A percentile compares a stretch with the other conserved stretches of the same genome.
Evolutionary conservation across 768 basidiomycete species (phyloP).

Genomic region (Mycena albidolilacea): DNA sequence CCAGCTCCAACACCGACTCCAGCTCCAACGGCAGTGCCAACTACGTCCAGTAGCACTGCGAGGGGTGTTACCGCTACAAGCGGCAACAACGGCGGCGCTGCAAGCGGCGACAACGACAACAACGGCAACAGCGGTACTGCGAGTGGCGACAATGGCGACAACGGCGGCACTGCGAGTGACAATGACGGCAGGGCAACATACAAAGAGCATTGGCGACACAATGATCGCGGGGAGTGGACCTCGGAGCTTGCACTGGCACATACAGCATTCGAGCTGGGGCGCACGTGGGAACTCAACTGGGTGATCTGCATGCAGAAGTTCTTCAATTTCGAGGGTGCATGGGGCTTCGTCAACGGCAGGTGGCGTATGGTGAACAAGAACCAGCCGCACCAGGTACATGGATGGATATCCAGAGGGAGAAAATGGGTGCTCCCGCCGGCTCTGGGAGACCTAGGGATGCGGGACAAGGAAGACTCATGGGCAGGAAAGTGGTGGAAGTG

Average conservation of each 20-base stretch:
- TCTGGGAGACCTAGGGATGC: background rate
- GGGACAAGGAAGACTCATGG: background rate
- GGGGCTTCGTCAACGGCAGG: background rate
- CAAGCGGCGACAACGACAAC: too few relatives aligned
- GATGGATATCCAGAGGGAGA: background rate
- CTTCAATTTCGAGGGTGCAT: constrained; percentile 5
- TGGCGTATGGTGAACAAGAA: background rate
- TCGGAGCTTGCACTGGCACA: background rate
- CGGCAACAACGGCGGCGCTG: too few relatives aligned
- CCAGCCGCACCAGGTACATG: background rate
- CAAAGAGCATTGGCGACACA: background rate
- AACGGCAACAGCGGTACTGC: too few relatives aligned
- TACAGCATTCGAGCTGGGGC: constrained; percentile 3
- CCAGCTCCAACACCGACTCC: background rate
- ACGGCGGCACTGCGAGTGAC: too few relatives aligned
- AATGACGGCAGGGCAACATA: background rate
- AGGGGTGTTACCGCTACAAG: too few relatives aligned
- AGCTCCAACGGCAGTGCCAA: too few relatives aligned
- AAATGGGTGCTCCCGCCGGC: background rate
- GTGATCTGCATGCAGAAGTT: background rate
- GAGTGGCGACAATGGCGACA: too few relatives aligned
- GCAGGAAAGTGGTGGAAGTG: background rate
- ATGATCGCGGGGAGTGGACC: background rate
- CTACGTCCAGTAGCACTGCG: too few relatives aligned
- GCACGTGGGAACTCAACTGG: background rate